phyloP scores from a whole-genome alignment of 2,329 filamentous ascomycete species.

The Penicillium crustosum region DNA sequence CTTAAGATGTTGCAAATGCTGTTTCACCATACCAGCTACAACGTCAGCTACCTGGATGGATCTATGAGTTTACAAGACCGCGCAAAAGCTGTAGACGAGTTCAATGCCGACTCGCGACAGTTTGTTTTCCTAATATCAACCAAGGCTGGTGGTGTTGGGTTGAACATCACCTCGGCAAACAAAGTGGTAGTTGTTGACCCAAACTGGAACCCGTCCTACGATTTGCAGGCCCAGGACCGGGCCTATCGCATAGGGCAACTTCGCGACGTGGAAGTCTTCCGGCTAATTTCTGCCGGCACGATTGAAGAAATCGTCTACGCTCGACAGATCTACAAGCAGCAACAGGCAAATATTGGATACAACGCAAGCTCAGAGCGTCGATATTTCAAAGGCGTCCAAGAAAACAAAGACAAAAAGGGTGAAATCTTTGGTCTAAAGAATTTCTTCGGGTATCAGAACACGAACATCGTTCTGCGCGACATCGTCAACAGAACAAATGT shows the following conservation, averaged over 20 bases:
- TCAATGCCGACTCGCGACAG: conserved; percentile 81
- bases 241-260: conserved; percentile 94
- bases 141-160: conserved; percentile 84
- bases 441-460: conserved; percentile 76
- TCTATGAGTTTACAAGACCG: conserved; percentile 80
- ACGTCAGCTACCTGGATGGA: conserved; percentile 86
- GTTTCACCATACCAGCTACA: conserved; percentile 86
- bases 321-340: conserved; percentile 96
- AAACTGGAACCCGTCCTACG: conserved; percentile 95
- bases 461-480: conserved; percentile 80
- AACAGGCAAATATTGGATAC: conserved; percentile 97
- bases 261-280: conserved; percentile 91
- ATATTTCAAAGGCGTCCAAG: conserved; percentile 94
- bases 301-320: conserved; percentile 98
- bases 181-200: conserved; percentile 97
- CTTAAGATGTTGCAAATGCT: conserved; percentile 80
- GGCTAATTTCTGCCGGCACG: conserved; percentile 84
- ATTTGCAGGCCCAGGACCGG: conserved; percentile 92
- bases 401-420: conserved; percentile 76
- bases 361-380: conserved; percentile 86
- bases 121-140: conserved; percentile 97
- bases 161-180: conserved; percentile 97
- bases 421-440: conserved; percentile 92
- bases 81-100: conserved; percentile 78
- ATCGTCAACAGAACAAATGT: conserved; percentile 99